phyloP scores from a whole-genome alignment of 1,139 yeast species.

The Suhomyces bokatorum region DNA sequence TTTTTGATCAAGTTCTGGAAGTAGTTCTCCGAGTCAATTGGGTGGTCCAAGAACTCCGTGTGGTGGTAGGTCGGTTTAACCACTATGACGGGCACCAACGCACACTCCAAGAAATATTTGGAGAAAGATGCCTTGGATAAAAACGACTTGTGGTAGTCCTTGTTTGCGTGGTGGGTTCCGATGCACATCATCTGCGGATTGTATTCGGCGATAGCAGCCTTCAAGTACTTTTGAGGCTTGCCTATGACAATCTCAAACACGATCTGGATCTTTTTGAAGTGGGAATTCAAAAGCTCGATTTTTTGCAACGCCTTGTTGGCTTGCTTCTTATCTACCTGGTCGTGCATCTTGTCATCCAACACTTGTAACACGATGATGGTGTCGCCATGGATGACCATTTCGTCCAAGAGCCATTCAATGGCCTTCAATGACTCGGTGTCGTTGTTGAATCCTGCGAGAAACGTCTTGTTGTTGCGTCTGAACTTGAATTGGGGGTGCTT shows the following conservation, averaged over 20 bases:
- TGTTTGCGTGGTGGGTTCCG: conserved; percentile 49
- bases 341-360: conserved; percentile 44
- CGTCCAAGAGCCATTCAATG: conserved; percentile 65
- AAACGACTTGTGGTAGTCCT: conserved; percentile 39
- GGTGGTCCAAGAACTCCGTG: conserved; percentile 25
- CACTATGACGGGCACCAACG: conserved; percentile 67
- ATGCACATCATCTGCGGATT: conserved; percentile 66
- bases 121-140: conserved; percentile 51
- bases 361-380: conserved; percentile 63
- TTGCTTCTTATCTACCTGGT: conserved; percentile 28
- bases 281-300: conserved; percentile 49
- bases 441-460: conserved; percentile 60
- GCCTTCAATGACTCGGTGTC: conserved; percentile 60
- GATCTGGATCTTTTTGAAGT: conserved; percentile 50
- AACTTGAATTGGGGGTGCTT: conserved; percentile 58
- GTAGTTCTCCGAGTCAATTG: conserved; percentile 32
- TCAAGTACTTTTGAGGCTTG: conserved; percentile 55
- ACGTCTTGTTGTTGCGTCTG: conserved; percentile 59
- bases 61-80: conserved; percentile 58
- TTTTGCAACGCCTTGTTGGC: conserved; percentile 38
- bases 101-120: conserved; percentile 65
- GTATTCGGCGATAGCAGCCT: conserved; percentile 58
- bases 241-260: conserved; percentile 65
- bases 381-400: conserved; percentile 64
- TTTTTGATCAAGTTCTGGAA: conserved; percentile 33